These are phyloP conservation scores for Phytophthora pinifolia DNA, from an alignment of 352 stramenopile species.

Conservation along the genomic window DNA sequence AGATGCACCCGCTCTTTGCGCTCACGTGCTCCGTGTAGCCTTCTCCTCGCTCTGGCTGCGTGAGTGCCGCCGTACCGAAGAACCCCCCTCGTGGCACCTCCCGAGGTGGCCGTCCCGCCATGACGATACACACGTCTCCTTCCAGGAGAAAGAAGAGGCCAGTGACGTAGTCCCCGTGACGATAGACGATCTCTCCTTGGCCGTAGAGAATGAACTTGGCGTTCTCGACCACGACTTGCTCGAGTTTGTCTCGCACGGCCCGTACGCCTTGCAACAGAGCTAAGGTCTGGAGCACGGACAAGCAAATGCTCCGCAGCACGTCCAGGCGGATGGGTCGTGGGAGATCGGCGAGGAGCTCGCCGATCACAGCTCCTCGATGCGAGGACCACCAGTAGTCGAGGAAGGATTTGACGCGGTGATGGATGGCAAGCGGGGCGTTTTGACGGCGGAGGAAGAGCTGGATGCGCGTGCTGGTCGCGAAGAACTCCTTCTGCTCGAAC, in stretches of 20 bases:
- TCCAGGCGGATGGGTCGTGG: conserved; percentile 43
- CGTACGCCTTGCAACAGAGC: conserved; percentile 35
- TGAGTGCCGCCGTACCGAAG: conserved; percentile 45
- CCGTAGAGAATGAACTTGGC: conserved; percentile 51
- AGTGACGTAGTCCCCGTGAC: conserved; percentile 53
- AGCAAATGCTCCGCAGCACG: conserved; percentile 43
- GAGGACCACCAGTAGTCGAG: conserved; percentile 68
- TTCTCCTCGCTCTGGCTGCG: conserved; percentile 39
- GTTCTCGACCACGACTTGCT: conserved; percentile 45
- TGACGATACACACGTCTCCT: conserved; percentile 46
- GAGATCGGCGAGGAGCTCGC: conserved; percentile 45
- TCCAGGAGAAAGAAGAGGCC: conserved; percentile 57
- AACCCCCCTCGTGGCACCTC: conserved; percentile 39
- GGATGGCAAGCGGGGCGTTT: conserved; percentile 41
- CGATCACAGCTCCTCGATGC: conserved; percentile 47
- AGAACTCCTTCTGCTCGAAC: conserved; percentile 58
- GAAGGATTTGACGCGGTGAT: conserved; percentile 55
- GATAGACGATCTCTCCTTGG: conserved; percentile 55
- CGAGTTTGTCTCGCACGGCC: conserved; percentile 29
- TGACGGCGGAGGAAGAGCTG: conserved; percentile 53
- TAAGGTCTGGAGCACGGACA: conserved; percentile 44
- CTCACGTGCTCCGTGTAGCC: conserved; percentile 51
- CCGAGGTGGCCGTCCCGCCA: conserved; percentile 15
- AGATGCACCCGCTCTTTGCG: conserved; percentile 48
- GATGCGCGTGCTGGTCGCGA: conserved; percentile 45